Base-by-base conservation (phyloP, 2,329 filamentous ascomycete genomes). In the Alternaria alternata region DNA sequence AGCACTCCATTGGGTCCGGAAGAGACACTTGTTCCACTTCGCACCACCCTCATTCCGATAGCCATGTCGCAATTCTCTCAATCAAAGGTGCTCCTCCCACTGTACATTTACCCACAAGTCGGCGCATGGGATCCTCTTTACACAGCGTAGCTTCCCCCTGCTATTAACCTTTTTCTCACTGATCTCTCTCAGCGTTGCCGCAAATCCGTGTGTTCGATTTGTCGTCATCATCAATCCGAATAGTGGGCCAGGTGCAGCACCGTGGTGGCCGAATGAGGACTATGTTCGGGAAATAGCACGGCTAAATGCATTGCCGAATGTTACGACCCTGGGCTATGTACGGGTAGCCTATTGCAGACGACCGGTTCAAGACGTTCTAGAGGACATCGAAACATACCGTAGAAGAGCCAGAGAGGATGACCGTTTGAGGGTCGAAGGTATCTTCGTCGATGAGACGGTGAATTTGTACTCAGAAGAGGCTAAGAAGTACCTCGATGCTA, bases 401-500 rank as follows among this genome's bases (percentile, higher is more conserved):
- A 73, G 66, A 9, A 85, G 83, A 80, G 72, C 73, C 41, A 71
- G 66, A 39, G 42, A 62, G 4, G 24, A 57, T 4, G 70, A 63
- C 16, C 72, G 71, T 7, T 71, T 84, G 38, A 73, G 75, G 18
- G 69, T 85, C 57, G 74, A 77, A 46, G 83, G 83, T 51, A 82
- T 85, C 62, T 85, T 85, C 68, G 81, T 85, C 42, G 83, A 85
- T 63, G 83, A 85, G 71, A 81, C 81, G 11, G 82, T 83, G 2
- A 69, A 73, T 52, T 16, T 69, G 16, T 73, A 57, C 18, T 61
- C 66, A 2, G 39, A 65, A 8, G 48, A 64, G 14, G 61, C 38
- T 12, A 67, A 69, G 38, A 28, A 14, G 12, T 74, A 71, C 59
- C 55, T 75, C 20, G 68, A 71, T 38, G 39, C 36, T 2, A 60